Evolutionary conservation across 768 basidiomycete genomes (phyloP), one percentile per base, ranked within the genome.

Genomic region (Suillus sp.): DNA sequence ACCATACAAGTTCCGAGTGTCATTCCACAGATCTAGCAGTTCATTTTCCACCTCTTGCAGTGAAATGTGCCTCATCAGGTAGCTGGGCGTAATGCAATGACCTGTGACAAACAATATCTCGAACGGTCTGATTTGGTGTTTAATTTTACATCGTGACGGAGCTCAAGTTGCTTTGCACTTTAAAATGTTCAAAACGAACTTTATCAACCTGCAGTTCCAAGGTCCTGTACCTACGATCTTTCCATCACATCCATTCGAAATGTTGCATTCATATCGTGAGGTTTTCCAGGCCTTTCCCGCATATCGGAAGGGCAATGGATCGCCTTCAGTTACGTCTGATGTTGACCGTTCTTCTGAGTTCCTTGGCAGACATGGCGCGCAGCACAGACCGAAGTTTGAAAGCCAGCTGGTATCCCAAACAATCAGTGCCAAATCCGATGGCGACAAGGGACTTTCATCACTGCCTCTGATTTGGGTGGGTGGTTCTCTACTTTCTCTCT

Each of bases 391-490:
- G 6, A 53, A 34, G 32, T n/a, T n/a, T 9, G 34, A 32, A 34
- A 20, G 2, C 10, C 51, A 53, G 30, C 30, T 10, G 30, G 50
- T 10, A 51, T 20, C 50, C 10, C 50, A 51, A 32, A 34, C 20
- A 53, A 53, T 3, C 32, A n/a, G 3, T 13, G 51, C 11, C 10
- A 32, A 20, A 53, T 53, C 30, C 3, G 30, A 32, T 27, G 10
- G 65, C 50, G 34, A 65, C 32, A 6, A 42, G 16, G 63, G 62
- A 38, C 62, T 65, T 42, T 65, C 66, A 60, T 71, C 67, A 14
- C 73, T 73, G 56, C 72, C 72, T 8, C 66, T 73, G 4, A 45
- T 51, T 25, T 73, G 72, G 72, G 72, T 73, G 38, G 20, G 72
- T 62, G 25, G 4, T 53, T 14, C 20, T 34, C 11, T n/a, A 2